Base-by-base conservation (phyloP, 495 filamentous ascomycete species). In the Cercophora sp. region DNA sequence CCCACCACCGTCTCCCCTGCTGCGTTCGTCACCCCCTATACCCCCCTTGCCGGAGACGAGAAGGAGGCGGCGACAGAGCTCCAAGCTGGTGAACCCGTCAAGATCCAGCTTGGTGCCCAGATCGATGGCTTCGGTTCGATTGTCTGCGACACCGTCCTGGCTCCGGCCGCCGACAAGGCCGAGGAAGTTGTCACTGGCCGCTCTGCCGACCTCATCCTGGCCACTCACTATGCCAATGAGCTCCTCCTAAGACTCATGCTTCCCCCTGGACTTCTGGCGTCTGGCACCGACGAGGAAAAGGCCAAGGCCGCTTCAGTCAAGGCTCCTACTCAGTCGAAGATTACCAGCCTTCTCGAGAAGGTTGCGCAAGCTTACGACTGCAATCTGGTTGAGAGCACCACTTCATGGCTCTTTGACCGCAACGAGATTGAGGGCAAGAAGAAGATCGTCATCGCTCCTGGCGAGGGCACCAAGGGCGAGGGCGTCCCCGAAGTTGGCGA, bases 391-490 rank as follows among this genome's bases (percentile, higher is more conserved):
- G 94, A 98, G 79, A 93, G 89, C 76, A 98, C 93, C 39, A 98
- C 93, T 39, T 91, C 87, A 65, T 97, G 92, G 90, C 70, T 88
- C 31, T 96, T 97, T 65, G 89, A 88, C 58, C 86, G 87, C 64
- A 96, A 97, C 70, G 93, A 97, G 67, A 98, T 98, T 58, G 93
- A 98, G 75, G 87, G 86, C 52, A 87, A 87, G 77, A 98, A 98
- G 84, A 96, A 96, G 83, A 94, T 98, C 65, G 93, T 98, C 46
- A 73, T 98, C 22, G 78, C 87, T 16, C 90, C 94, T 25, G 86
- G 86, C 46, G 87, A 95, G 63, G 81, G 81, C 48, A 84, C 88
- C 62, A 95, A 93, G 74, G 91, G 91, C 42, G 93, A 98, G 62
- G 93, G 93, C 57, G 65, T 82, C 35, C 89, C 93, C 32, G 93